These are phyloP conservation scores for Fraxinus paxiana DNA, from an alignment of 305 asterid species.

Conservation along the genomic window DNA sequence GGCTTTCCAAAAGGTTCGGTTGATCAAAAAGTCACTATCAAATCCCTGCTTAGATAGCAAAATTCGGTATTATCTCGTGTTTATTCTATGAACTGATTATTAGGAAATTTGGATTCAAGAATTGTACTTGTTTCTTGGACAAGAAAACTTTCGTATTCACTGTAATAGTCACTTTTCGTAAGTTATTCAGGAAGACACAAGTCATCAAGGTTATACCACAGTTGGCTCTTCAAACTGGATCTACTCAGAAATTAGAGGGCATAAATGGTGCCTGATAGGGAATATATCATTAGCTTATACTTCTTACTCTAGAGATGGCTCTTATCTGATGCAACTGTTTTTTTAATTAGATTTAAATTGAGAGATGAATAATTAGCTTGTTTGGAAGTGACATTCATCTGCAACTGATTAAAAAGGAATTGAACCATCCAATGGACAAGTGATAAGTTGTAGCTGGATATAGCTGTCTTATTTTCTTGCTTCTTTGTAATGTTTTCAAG, in stretches of 20 bases:
- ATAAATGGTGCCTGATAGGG: not conserved
- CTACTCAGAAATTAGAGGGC: not conserved
- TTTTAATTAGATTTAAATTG: not conserved
- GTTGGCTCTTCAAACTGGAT: not conserved
- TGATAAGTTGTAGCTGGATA: not conserved
- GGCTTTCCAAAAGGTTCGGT: not conserved
- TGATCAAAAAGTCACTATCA: not conserved
- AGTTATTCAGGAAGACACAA: not conserved
- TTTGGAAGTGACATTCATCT: not conserved
- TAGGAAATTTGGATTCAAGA: not conserved
- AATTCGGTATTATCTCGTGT: not conserved
- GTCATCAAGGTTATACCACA: not conserved
- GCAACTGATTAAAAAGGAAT: not conserved
- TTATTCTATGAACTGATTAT: not conserved
- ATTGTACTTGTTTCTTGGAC: not conserved
- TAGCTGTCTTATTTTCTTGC: not conserved
- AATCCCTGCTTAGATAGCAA: not conserved
- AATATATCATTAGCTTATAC: not conserved
- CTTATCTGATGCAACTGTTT: not conserved
- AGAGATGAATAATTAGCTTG: slow-evolving; percentile 2
- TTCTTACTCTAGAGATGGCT: not conserved
- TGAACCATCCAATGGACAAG: slow-evolving; percentile 3
- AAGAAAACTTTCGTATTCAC: not conserved
- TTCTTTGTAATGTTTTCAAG: not conserved
- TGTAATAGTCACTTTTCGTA: not conserved